Evolutionary conservation across 176 grass and related monocot species (phyloP).

Genomic region (Eragrostis nindensis): DNA sequence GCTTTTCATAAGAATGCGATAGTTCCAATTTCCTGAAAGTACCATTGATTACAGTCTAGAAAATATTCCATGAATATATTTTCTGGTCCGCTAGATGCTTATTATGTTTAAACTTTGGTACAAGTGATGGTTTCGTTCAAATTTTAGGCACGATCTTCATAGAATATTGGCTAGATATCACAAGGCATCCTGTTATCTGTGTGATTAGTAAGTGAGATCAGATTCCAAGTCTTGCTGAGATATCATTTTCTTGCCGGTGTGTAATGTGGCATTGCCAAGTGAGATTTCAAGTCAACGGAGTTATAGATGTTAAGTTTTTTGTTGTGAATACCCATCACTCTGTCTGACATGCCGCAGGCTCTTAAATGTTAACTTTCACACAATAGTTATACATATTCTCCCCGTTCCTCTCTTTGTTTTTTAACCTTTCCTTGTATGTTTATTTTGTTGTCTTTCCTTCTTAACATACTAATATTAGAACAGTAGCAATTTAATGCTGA

Average conservation of each 20-base stretch:
- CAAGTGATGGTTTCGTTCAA: not conserved
- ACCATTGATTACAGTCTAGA: not conserved
- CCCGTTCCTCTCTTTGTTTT: not conserved
- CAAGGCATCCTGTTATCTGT: not conserved
- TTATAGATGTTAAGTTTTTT: conserved; percentile 5
- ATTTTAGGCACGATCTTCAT: conserved; percentile 7
- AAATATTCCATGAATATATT: not conserved
- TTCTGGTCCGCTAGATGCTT: not conserved
- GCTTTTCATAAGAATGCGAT: not conserved
- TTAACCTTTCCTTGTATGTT: not conserved
- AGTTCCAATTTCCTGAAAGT: not conserved
- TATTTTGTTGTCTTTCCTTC: conserved; percentile 23
- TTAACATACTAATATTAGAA: too few relatives aligned
- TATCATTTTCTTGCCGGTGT: conserved; percentile 1
- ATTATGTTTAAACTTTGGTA: conserved; percentile 23
- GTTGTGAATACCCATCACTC: conserved; percentile 14
- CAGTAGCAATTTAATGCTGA: not conserved
- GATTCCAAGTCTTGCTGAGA: not conserved
- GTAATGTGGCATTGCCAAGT: not conserved
- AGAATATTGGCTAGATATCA: conserved; percentile 2
- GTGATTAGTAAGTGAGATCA: not conserved
- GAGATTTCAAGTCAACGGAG: conserved; percentile 14
- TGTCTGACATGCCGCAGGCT: conserved; percentile 9
- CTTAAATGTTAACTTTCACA: conserved; percentile 13
- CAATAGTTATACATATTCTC: not conserved